Evolutionary conservation across 176 grass and related monocot species (phyloP).

Genomic region (Zea luxurians): DNA sequence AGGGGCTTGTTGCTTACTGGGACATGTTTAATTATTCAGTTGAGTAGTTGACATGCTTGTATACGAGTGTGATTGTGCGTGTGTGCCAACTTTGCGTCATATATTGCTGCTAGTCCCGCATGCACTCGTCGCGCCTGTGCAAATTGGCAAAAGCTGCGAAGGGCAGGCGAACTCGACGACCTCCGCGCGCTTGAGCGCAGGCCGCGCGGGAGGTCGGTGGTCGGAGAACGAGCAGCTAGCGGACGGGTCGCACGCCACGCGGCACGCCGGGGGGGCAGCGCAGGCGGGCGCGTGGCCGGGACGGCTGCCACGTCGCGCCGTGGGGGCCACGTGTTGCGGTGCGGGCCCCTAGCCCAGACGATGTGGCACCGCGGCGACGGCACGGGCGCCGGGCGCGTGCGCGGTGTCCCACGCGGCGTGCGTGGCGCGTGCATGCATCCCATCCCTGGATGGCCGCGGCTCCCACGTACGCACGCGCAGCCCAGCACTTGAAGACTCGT

Average conservation of each 20-base stretch:
- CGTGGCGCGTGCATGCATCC: slow-evolving; percentile 38
- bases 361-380: slow-evolving; percentile 28
- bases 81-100: too few species aligned
- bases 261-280: slow-evolving; percentile 43
- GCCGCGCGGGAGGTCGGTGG: neutral
- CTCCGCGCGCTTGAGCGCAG: too few species aligned
- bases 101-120: too few species aligned
- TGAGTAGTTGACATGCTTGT: too few species aligned
- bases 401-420: slow-evolving; percentile 44
- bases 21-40: too few species aligned
- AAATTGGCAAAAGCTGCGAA: too few species aligned
- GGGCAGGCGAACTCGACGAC: too few species aligned
- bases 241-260: neutral
- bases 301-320: slow-evolving; percentile 33
- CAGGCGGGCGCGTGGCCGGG: slow-evolving; percentile 32
- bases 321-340: slow-evolving; percentile 44
- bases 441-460: slow-evolving; percentile 7
- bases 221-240: neutral
- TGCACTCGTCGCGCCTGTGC: too few species aligned
- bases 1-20: too few species aligned
- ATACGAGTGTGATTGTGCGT: too few species aligned
- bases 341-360: slow-evolving; percentile 23
- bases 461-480: slow-evolving; percentile 39
- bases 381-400: slow-evolving; percentile 3
- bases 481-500: too few species aligned